Evolutionary conservation across 768 basidiomycete species (phyloP), one percentile per base, ranked within the genome.

Genomic region (Pulveroboletus sp.): DNA sequence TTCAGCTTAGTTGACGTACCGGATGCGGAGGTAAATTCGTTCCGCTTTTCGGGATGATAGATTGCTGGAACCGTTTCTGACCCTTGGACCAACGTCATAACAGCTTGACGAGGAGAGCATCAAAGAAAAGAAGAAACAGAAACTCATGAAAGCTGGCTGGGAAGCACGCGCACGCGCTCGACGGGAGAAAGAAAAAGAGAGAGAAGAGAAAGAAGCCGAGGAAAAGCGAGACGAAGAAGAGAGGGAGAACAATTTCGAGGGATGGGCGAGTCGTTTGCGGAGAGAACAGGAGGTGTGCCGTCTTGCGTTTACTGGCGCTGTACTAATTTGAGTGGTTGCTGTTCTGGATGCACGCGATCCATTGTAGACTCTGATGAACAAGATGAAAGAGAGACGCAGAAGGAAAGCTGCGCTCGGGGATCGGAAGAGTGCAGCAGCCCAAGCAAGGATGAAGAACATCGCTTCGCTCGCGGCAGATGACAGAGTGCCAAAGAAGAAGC

Each of bases 361-460:
- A 8, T 32, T 45, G 21, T 61, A 94, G 90, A 72, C 75, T 3
- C 70, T 95, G 46, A 92, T 98, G 76, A 76, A 63, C 39, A 84
- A 86, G 57, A 92, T 98, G 69, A 91, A 88, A 60, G 91, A 90
- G 18, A 78, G 96, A 40, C 80, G 81, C 35, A 76, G 89, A 50
- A 72, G 87, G 39, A 86, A 81, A 61, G 87, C 85, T 0, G 93
- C 93, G 12, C 71, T 98, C 41, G 84, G 77, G 27, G 93, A 99
- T 65, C 74, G 96, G 45, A 96, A 97, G 71, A 93, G 91, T 57
- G 91, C 94, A 11, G 94, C 92, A 15, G 85, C 94, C 0, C 96
- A 98, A 68, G 89, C 87, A 28, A 74, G 94, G 56, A 96, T 97
- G 95, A 95, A 95, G 73, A 89, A 81, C 54, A 96, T 99, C 32